Base-by-base conservation (phyloP, 1,284 basidiomycete species). In the Ustilago crameri region DNA sequence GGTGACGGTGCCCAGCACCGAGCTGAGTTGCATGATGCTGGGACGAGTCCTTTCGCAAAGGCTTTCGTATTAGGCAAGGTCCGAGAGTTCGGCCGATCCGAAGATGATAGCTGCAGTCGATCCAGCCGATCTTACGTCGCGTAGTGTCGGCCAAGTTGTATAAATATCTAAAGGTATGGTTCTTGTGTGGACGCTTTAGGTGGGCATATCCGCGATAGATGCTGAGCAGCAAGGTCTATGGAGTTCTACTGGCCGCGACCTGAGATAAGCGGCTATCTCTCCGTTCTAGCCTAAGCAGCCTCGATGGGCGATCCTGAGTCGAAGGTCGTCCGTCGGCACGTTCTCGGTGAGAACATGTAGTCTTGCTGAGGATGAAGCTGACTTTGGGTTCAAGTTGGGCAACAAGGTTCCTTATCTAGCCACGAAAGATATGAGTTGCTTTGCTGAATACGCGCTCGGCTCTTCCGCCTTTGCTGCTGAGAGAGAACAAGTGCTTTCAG, bases 11-110 rank as follows among this genome's bases (percentile, higher is more conserved):
- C 51, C 14, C 17, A 17, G 41, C 10, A 52, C 17, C 57, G 47
- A 55, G 56, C 51, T 37, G 49, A 52, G 41, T 9, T 23, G 24
- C 56, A 60, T 67, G 45, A 23, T 38, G 37, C 35, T 14, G 30
- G 5, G 30, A 12, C 12, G 12, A 12, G 5, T 30, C 30, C 30
- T 30, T 30, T 30, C 30, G 30, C 5, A 30, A 12, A 30, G 12
- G 12, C 12, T 30, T 5, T 12, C n/a, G n/a, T n/a, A n/a, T n/a
- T 12, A 30, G 12, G 30, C 7, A 12, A 30, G 30, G 7, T 5
- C 30, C 30, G 12, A 30, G 30, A 5, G 5, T 5, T 30, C 30
- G 30, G 30, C 30, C 30, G 30, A 30, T 30, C 30, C 30, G 30
- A 30, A 30, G 30, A 30, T 30, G 5, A 12, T 7, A 30, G 30